Base-by-base conservation (phyloP, 2,329 filamentous ascomycete genomes). In the Trichoderma harzianum region DNA sequence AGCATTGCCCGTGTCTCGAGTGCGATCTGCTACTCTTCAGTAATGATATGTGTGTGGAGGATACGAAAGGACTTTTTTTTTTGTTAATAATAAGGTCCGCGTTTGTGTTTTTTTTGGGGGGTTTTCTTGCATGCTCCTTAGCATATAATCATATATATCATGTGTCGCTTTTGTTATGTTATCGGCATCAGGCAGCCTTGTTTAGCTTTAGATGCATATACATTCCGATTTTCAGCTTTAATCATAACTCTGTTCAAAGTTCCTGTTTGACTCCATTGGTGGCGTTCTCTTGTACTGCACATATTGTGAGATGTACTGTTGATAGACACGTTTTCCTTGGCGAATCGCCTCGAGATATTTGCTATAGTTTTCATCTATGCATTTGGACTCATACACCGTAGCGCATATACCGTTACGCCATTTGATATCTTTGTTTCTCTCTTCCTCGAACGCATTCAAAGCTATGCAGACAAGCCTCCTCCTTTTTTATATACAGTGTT, bases 1-100 rank as follows among this genome's bases (percentile, higher is more conserved):
- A 24, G 77, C 73, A 7, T 69, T 78, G 47, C 75, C 76, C 30
- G 72, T 69, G 43, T 75, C 77, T 61, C 76, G 76, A 18, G 76
- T 77, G n/a, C 74, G 76, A 10, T 77, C 71, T 39, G 28, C 70
- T 28, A 71, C 77, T 5, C 61, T 53, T 16, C 74, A 76, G 32
- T 70, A 47, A 47, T 5, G 12, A 10, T 28, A 21, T n/a, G 7
- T 55, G 5, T 57, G 12, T 30, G 6, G 26, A 28, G 39, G 21
- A 28, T 7, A 53, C 5, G 8, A 47, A 21, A 10, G 8, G 21
- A 24, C 1, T 28, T 18, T 26, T 36, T 53, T 7, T 7, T 36
- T 14, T 47, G 24, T 57, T 7, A 30, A 62, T 7, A 18, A 51
- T 21, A 10, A n/a, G n/a, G 11, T 1, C 11, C 3, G n/a, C 21